Evolutionary conservation across 1,139 yeast genomes (phyloP).

Genomic region (Candida buenavistaensis): DNA sequence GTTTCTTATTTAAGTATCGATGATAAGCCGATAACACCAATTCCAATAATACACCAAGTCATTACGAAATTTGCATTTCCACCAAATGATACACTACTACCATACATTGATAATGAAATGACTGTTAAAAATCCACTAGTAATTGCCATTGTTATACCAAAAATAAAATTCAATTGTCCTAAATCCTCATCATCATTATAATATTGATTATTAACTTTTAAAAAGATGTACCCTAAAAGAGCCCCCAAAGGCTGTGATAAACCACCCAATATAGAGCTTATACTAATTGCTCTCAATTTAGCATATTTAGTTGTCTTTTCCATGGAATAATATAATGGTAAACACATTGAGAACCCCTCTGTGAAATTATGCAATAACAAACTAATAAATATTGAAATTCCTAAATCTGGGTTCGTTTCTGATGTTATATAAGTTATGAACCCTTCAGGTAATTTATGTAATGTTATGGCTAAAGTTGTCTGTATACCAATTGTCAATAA

Average conservation of each 20-base stretch:
- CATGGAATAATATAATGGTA: slow-evolving; percentile 79
- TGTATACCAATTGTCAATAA: slow-evolving; percentile 84
- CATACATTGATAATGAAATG: slow-evolving; percentile 83
- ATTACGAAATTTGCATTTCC: slow-evolving; percentile 56
- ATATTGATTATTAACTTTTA: slow-evolving; percentile 40
- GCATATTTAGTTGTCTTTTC: slow-evolving; percentile 24
- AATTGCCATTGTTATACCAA: slow-evolving; percentile 66
- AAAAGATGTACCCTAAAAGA: slow-evolving; percentile 59
- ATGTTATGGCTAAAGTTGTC: slow-evolving; percentile 81
- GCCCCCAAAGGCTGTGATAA: slow-evolving; percentile 92
- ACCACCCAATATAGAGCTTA: slow-evolving; percentile 75
- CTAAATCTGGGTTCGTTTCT: slow-evolving; percentile 70
- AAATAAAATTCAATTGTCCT: slow-evolving; percentile 40
- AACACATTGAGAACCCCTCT: slow-evolving; percentile 95
- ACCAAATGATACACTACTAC: slow-evolving; percentile 71
- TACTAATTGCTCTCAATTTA: slow-evolving; percentile 62
- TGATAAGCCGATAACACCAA: slow-evolving; percentile 37
- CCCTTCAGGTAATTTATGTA: slow-evolving; percentile 95
- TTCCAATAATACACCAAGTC: slow-evolving; percentile 53
- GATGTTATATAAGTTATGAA: slow-evolving; percentile 82
- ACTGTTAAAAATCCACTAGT: slow-evolving; percentile 85
- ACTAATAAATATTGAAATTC: slow-evolving; percentile 79
- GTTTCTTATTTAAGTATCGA: slow-evolving; percentile 12
- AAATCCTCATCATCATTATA: slow-evolving; percentile 23
- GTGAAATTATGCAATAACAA: slow-evolving; percentile 86